Base-by-base conservation (phyloP, 2,329 filamentous ascomycete genomes). In the Nemania sp. region DNA sequence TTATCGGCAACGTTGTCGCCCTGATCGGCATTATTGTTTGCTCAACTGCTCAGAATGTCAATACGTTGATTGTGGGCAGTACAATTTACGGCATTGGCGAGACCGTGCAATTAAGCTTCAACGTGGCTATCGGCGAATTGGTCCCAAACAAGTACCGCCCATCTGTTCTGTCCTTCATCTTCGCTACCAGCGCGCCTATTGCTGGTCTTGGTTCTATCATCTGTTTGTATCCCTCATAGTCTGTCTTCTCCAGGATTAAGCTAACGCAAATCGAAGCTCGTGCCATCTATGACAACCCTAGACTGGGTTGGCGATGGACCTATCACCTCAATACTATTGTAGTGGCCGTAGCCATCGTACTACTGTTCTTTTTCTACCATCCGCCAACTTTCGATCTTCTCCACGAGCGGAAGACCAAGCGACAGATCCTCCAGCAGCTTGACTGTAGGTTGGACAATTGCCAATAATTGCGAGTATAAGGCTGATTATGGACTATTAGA, bases 81-180 rank as follows among this genome's bases (percentile, higher is more conserved):
- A 69, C 66, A 2, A 58, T 74, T 5, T 70, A 70, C 36, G 72
- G 72, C 3, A 44, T 73, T 11, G 72, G 69, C 6, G 70, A 70
- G 57, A 70, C 70, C 0, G 68, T 69, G 2, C 72, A 73, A 62
- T 61, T 73, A 39, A 70, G 66, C 30, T 73, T 70, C 57, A 70
- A 72, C 36, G 68, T 72, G 8, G 68, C 69, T 5, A 64, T 75
- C 11, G 68, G 71, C 15, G 74, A 76, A 61, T 61, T 76, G 15
- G 70, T 75, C 12, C 73, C 74, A 15, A 75, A 74, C 64, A 75
- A 75, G 64, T 72, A 75, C 49, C 68, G 73, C 7, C 65, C 68
- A 9, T 59, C 70, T 47, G 68, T 69, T 3, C 42, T 67, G 6
- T 67, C 68, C 5, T 66, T 71, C 23, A 64, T 72, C 22, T 73